Base-by-base conservation (phyloP, 2,329 filamentous ascomycete genomes). In the Metarhizium rileyi region DNA sequence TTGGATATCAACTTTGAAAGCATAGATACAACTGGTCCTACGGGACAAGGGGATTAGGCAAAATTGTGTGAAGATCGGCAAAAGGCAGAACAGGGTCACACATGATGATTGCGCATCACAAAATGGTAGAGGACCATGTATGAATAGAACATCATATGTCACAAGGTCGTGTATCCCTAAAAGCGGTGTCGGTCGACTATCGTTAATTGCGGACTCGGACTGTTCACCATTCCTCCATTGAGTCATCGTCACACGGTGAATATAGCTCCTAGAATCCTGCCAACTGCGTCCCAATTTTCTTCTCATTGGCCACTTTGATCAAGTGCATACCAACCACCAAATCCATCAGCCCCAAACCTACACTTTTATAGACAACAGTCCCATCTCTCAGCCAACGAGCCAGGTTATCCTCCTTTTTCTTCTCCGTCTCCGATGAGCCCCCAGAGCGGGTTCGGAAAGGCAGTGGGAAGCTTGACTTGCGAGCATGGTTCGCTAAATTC, bases 331-430 rank as follows among this genome's bases (percentile, higher is more conserved):
- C 82, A 2, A 84, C 76, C 1, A 78, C 74, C 22, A 86, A 63
- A 57, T 86, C 82, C 81, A 85, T 84, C 46, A 84, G 61, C 0
- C 81, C 82, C 44, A 85, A 63, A 0, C 82, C 82, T 0, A 86
- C 82, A 53, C 78, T 80, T 70, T 85, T 86, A 61, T 84, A 86
- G 7, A 86, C 74, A 20, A 86, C 81, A 51, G 82, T 85, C 0
- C 82, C 82, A 3, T 71, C 70, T 50, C 74, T 69, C 49, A 84
- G 61, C 81, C 81, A 84, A 20, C 70, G 66, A 26, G 70, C 67
- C 48, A 83, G 64, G 10, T 73, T 67, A 47, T 78, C 70, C 46
- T 78, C 73, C 51, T 69, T 69, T 52, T 69, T 67, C 51, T 69
- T 65, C 58, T 73, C 70, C 46, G 68, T 57, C 2, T 59, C 61